A percentile compares a stretch with the other conserved stretches of the same genome.
phyloP scores from a whole-genome alignment of 1,284 basidiomycete species.

The Coniophora puteana region DNA sequence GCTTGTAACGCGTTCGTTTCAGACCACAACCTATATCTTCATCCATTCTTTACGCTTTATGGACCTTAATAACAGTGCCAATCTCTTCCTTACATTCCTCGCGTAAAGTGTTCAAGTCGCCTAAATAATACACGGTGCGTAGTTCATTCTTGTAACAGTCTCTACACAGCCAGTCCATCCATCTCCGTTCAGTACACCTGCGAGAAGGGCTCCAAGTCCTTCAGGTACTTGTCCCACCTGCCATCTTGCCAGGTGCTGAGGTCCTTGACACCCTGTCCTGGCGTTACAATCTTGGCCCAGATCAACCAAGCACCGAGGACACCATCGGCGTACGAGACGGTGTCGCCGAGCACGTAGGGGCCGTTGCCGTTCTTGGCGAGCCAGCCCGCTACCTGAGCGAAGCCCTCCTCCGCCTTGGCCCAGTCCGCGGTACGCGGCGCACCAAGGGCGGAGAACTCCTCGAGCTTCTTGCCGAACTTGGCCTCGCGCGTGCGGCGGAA shows the following conservation, averaged over 20 bases:
- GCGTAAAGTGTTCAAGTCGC: too few species aligned
- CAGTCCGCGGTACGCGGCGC: constrained; percentile 20
- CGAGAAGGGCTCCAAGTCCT: constrained; percentile 24
- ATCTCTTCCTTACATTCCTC: too few species aligned
- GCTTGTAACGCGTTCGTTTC: constrained; percentile 13
- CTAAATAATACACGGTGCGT: too few species aligned
- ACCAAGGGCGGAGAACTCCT: constrained; percentile 29
- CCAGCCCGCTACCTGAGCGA: constrained; percentile 21
- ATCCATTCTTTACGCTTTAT: too few species aligned
- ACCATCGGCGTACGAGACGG: constrained; percentile 31
- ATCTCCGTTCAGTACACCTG: constrained; percentile 9
- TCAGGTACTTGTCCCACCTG: constrained; percentile 27
- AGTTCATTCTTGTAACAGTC: too few species aligned
- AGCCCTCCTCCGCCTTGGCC: constrained; percentile 20
- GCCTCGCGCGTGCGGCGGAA: constrained; percentile 29
- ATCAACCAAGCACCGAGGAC: constrained; percentile 24
- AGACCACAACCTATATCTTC: too few species aligned
- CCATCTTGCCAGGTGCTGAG: constrained; percentile 29
- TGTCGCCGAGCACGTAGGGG: constrained; percentile 32
- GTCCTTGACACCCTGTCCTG: constrained; percentile 22
- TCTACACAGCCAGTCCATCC: too few species aligned
- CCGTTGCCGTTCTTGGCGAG: constrained; percentile 22
- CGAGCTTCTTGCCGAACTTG: constrained; percentile 25
- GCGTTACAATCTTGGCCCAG: constrained; percentile 23
- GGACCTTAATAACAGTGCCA: too few species aligned